Evolutionary conservation across 108 stramenopile species (phyloP).

Genomic region (Cyclotella kingstonii): DNA sequence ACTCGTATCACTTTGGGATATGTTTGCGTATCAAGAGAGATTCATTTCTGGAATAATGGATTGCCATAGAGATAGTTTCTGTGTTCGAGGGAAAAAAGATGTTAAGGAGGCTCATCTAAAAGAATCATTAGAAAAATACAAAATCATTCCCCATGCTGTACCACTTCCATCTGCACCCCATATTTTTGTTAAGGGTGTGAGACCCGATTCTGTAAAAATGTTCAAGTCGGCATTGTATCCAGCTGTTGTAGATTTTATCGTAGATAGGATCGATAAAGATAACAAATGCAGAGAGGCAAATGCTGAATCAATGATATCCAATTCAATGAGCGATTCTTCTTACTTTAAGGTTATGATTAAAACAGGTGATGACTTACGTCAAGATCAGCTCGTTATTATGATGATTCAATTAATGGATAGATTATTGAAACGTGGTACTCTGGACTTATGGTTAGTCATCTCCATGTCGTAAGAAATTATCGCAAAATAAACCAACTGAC

Average conservation of each 20-base stretch:
- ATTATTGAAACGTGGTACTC: slow-evolving; percentile 90
- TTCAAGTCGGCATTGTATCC: slow-evolving; percentile 96
- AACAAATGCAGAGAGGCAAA: not conserved
- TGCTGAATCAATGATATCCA: not conserved
- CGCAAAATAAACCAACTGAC: not conserved
- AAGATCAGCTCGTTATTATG: slow-evolving; percentile 98
- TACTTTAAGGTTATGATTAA: slow-evolving; percentile 94
- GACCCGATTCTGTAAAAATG: slow-evolving; percentile 68
- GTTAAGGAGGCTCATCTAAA: slow-evolving; percentile 84
- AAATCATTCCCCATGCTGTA: slow-evolving; percentile 59
- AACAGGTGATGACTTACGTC: slow-evolving; percentile 97
- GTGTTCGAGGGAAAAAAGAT: slow-evolving; percentile 77
- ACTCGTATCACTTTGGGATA: slow-evolving; percentile 63
- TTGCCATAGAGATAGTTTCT: slow-evolving; percentile 65
- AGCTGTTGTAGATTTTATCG: slow-evolving; percentile 88
- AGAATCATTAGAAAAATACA: slow-evolving; percentile 62
- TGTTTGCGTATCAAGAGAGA: slow-evolving; percentile 73
- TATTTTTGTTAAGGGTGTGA: slow-evolving; percentile 74
- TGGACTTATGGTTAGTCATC: slow-evolving; percentile 80
- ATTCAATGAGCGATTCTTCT: slow-evolving; percentile 17
- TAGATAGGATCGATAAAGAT: slow-evolving; percentile 40
- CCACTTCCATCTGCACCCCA: slow-evolving; percentile 92
- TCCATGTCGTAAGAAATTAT: slow-evolving; percentile 74
- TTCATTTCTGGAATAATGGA: slow-evolving; percentile 85
- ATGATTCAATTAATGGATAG: slow-evolving; percentile 98